Conservation (phyloP, 306 rosid species). For the Quercus berberidifolia region DNA sequence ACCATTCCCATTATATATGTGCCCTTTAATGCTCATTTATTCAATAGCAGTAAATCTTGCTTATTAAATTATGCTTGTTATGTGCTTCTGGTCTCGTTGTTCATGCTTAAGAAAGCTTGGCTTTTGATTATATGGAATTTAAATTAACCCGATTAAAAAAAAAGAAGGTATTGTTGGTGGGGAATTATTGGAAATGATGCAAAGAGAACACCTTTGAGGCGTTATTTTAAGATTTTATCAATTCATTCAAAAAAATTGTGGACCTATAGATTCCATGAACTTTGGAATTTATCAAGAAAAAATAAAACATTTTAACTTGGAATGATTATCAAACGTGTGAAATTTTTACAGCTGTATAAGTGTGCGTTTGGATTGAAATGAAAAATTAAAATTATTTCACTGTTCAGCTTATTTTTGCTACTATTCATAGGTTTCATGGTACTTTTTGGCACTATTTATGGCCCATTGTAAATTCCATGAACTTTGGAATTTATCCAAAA, state of each 20-base stretch:
- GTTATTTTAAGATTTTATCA: too few species aligned
- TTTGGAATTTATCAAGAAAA: neutral
- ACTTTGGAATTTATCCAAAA: neutral
- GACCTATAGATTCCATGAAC: neutral
- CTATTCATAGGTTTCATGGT: fast-evolving
- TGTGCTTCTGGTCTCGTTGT: neutral
- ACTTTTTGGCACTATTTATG: too few species aligned
- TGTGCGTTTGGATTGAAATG: too few species aligned
- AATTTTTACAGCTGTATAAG: too few species aligned
- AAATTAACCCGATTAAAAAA: neutral
- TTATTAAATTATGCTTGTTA: neutral
- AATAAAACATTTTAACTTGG: too few species aligned
- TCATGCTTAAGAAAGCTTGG: neutral
- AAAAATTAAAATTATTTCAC: too few species aligned
- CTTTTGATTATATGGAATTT: neutral
- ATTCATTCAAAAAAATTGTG: too few species aligned
- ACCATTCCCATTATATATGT: neutral
- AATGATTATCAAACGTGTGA: too few species aligned
- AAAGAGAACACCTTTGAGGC: too few species aligned
- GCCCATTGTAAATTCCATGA: neutral
- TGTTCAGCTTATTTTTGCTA: too few species aligned
- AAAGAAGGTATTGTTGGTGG: neutral
- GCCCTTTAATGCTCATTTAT: neutral
- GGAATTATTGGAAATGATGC: neutral
- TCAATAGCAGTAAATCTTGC: neutral